These are phyloP conservation scores for Magnolia kwangsiensis DNA, from an alignment of 164 flowering plant genomes.

Conservation along the genomic window DNA sequence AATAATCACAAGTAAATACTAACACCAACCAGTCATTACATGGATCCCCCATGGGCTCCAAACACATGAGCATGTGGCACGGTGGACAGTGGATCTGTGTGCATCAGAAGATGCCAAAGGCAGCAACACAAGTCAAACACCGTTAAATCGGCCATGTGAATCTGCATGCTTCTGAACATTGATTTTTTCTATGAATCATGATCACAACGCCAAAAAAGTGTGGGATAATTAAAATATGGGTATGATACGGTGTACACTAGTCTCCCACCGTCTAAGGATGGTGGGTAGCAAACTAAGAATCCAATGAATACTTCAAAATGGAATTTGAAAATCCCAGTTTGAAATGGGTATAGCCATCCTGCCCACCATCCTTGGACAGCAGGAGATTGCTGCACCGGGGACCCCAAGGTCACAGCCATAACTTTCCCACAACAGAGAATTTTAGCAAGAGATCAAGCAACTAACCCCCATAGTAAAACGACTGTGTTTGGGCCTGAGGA, in stretches of 20 bases:
- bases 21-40: no score
- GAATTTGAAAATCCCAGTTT: not conserved
- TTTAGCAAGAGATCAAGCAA: constrained; percentile 4
- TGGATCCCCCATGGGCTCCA: no score
- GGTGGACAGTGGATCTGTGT: not conserved
- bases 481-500: constrained; percentile 51
- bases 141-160: not conserved
- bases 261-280: not conserved
- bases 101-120: not conserved
- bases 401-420: not conserved
- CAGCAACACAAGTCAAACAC: not conserved
- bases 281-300: not conserved
- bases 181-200: not conserved
- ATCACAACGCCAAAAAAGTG: not conserved
- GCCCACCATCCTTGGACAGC: not conserved
- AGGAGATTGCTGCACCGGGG: not conserved
- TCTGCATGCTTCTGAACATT: not conserved
- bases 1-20: no score
- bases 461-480: constrained; percentile 61
- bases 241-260: not conserved
- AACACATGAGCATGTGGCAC: not conserved
- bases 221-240: no score
- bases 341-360: not conserved
- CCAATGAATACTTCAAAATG: not conserved
- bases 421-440: not conserved